These are phyloP conservation scores for Posidonia oceanica DNA, from an alignment of 116 monocot species.

Conservation along the genomic window DNA sequence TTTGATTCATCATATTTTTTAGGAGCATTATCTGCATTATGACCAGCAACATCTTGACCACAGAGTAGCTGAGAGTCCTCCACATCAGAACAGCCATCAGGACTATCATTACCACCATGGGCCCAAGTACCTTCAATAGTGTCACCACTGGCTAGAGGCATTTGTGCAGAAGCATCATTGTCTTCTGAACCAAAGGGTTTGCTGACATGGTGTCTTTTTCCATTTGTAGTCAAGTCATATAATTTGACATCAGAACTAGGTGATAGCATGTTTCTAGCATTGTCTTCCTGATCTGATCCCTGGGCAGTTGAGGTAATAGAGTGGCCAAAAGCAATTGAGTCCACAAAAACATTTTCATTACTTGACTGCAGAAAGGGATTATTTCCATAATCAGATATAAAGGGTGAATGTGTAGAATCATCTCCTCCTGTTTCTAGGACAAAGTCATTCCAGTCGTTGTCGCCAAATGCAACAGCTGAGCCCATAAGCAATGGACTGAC, in stretches of 20 bases:
- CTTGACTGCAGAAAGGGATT: neutral
- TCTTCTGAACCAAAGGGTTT: neutral
- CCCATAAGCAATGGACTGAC: slow-evolving; percentile 40
- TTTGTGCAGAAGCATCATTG: neutral
- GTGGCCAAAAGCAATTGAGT: neutral
- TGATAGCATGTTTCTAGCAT: neutral
- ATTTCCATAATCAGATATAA: neutral
- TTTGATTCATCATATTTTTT: neutral
- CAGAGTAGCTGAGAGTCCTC: too few species aligned
- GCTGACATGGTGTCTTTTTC: too few species aligned
- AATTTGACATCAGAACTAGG: neutral
- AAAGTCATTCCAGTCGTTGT: slow-evolving; percentile 67
- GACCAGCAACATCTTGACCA: neutral
- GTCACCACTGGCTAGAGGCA: neutral
- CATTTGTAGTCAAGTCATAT: neutral
- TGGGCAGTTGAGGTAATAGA: neutral
- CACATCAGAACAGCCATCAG: neutral
- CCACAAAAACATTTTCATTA: neutral
- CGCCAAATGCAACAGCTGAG: slow-evolving; percentile 56
- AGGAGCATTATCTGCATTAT: neutral
- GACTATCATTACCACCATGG: neutral
- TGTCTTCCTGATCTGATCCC: neutral
- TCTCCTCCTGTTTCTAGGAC: slow-evolving; percentile 23
- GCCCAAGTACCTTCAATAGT: neutral
- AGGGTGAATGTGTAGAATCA: neutral